Percentiles rank a stretch among this genome's conserved stretches.
Conservation (phyloP, 1,139 yeast genomes). For the Suhomyces yuchorum region DNA sequence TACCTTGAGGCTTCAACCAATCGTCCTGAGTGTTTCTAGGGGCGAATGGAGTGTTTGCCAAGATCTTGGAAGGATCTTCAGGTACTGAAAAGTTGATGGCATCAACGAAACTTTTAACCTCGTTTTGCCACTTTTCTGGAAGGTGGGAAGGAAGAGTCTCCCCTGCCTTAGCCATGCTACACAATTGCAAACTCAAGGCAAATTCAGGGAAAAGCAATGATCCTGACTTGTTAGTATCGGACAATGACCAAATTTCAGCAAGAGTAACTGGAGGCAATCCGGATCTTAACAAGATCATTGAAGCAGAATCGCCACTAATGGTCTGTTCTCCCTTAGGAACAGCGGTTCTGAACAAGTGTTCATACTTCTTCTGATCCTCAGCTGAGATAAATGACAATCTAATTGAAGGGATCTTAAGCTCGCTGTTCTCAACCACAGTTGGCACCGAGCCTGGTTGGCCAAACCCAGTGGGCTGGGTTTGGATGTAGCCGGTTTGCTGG, state of each 20-base stretch:
- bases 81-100: slow-evolving; percentile 82
- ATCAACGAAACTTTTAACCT: slow-evolving; percentile 85
- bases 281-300: slow-evolving; percentile 78
- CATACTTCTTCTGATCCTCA: slow-evolving; percentile 83
- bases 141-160: slow-evolving; percentile 71
- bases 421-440: slow-evolving; percentile 36
- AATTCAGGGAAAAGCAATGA: slow-evolving; percentile 89
- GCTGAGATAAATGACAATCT: slow-evolving; percentile 83
- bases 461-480: slow-evolving; percentile 44
- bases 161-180: slow-evolving; percentile 77
- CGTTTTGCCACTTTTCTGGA: slow-evolving; percentile 75
- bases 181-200: slow-evolving; percentile 87
- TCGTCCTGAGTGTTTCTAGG: slow-evolving; percentile 27
- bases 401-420: slow-evolving; percentile 60
- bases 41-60: slow-evolving; percentile 54
- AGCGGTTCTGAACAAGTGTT: slow-evolving; percentile 74
- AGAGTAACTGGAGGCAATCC: slow-evolving; percentile 73
- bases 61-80: slow-evolving; percentile 49
- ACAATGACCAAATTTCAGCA: slow-evolving; percentile 87
- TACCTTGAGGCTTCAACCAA: slow-evolving; percentile 33
- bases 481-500: slow-evolving; percentile 38
- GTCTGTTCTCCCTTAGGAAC: slow-evolving; percentile 79
- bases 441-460: slow-evolving; percentile 24
- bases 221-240: slow-evolving; percentile 88
- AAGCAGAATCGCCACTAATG: slow-evolving; percentile 74